Conservation (phyloP, 2,329 filamentous ascomycete genomes). For the Lomentospora prolificans region DNA sequence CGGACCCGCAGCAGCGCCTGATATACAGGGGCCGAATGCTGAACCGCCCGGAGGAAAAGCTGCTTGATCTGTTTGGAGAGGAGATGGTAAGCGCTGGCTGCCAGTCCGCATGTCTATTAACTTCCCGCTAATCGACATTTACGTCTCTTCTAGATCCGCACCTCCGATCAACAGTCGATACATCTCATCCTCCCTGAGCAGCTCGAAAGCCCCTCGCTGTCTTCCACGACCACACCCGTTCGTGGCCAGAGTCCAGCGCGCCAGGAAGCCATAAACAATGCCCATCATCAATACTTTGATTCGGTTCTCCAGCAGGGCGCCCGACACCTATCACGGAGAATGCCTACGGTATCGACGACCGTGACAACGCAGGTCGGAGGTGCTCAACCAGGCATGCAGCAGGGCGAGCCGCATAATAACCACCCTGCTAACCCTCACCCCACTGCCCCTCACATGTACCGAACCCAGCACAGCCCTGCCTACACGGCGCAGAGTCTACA, state of each 20-base stretch:
- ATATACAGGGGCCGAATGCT: conserved; percentile 52
- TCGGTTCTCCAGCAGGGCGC: conserved; percentile 6
- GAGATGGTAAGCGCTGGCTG: conserved; percentile 38
- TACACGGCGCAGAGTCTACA: conserved; percentile 6
- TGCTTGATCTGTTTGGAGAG: conserved; percentile 47
- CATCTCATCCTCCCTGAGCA: conserved; percentile 41
- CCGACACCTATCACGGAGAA: not conserved
- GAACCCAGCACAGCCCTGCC: conserved; percentile 1
- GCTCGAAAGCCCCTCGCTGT: conserved; percentile 16
- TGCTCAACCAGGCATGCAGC: not conserved
- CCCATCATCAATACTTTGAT: conserved; percentile 13
- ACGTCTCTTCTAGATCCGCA: conserved; percentile 27
- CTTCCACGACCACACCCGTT: conserved; percentile 17
- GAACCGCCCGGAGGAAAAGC: conserved; percentile 41
- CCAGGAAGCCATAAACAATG: conserved; percentile 14
- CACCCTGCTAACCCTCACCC: conserved; percentile 12
- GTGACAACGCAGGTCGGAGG: conserved; percentile 10
- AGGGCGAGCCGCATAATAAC: not conserved
- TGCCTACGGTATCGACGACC: conserved; percentile 11
- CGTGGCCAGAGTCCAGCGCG: conserved; percentile 18
- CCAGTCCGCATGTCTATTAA: too few relatives aligned
- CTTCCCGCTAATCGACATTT: too few relatives aligned
- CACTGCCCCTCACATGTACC: conserved; percentile 15
- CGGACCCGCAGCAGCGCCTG: conserved; percentile 46
- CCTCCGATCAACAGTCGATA: conserved; percentile 38